Evolutionary conservation across 352 stramenopile genomes (phyloP).

Genomic region (Globisporangium camurandrum): DNA sequence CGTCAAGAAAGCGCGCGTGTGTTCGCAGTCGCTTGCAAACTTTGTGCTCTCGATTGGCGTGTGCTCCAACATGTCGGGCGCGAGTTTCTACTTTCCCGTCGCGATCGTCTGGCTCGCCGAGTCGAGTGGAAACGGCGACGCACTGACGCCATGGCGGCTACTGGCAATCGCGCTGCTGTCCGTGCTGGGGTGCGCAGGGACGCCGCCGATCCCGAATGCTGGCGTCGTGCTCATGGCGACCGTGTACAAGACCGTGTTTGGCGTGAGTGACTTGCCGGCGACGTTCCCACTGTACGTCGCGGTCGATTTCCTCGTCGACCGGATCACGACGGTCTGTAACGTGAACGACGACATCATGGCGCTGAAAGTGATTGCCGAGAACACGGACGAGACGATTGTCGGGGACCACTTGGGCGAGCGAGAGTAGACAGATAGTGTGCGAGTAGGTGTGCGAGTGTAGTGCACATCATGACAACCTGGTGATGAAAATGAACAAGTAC

Average conservation of each 20-base stretch:
- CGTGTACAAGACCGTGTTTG: conserved; percentile 59
- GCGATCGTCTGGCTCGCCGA: conserved; percentile 53
- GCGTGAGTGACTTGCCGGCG: conserved; percentile 29
- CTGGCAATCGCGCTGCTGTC: conserved; percentile 48
- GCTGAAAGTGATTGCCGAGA: conserved; percentile 66
- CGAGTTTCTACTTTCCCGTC: conserved; percentile 57
- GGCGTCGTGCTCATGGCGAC: conserved; percentile 50
- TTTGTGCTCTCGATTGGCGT: conserved; percentile 70
- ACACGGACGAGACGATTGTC: conserved; percentile 59
- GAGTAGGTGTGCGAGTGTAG: no score
- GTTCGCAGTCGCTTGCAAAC: conserved; percentile 64
- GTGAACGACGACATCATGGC: conserved; percentile 79
- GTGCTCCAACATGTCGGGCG: conserved; percentile 46
- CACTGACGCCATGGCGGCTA: conserved; percentile 38
- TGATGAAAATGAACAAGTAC: no score
- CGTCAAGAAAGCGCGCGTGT: conserved; percentile 50
- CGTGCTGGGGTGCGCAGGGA: conserved; percentile 41
- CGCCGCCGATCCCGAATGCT: conserved; percentile 40
- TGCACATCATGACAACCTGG: no score
- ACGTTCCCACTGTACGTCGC: conserved; percentile 54
- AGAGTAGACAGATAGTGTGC: no score
- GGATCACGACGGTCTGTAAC: conserved; percentile 62
- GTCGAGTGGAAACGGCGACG: conserved; percentile 41
- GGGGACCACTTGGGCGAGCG: conserved; percentile 44
- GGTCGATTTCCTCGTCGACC: conserved; percentile 60